Percentiles rank a stretch among this genome's conserved stretches.
These are phyloP conservation scores for Lactifluus rugatus DNA, from an alignment of 768 basidiomycete genomes.

Conservation along the genomic window DNA sequence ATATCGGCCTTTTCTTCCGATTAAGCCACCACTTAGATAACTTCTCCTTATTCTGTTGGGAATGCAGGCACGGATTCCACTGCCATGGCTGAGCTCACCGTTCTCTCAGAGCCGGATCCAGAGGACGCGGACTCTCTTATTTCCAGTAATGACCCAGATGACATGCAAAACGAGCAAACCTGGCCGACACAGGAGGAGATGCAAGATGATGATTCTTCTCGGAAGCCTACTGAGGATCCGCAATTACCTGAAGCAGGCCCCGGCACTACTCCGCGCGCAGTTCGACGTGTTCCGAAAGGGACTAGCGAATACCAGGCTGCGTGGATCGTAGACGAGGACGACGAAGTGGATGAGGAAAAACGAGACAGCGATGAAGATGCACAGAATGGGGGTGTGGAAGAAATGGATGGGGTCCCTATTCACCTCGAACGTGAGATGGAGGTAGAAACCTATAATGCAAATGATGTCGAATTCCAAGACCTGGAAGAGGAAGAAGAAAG, in stretches of 20 bases:
- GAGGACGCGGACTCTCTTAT: conserved; percentile 75
- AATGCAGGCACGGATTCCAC: conserved; percentile 29
- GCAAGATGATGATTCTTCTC: conserved; percentile 33
- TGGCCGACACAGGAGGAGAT: conserved; percentile 99
- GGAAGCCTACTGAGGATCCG: conserved; percentile 23
- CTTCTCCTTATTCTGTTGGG: conserved; percentile 48
- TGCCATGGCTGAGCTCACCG: conserved; percentile 59
- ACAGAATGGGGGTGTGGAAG: conserved; percentile 40
- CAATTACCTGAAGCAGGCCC: conserved; percentile 51
- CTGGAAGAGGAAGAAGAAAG: conserved; percentile 79
- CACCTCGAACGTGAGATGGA: conserved; percentile 48
- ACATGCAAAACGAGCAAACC: conserved; percentile 90
- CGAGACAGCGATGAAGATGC: conserved; percentile 26
- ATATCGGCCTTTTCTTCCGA: neutral
- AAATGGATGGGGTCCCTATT: conserved; percentile 46
- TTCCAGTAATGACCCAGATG: conserved; percentile 81
- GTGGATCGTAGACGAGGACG: conserved; percentile 84
- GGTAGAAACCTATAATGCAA: conserved; percentile 31
- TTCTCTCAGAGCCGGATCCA: conserved; percentile 55
- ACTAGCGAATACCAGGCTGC: conserved; percentile 96
- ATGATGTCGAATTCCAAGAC: conserved; percentile 57
- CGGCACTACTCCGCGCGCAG: conserved; percentile 69
- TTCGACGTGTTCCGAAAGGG: conserved; percentile 86
- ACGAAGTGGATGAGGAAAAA: conserved; percentile 31
- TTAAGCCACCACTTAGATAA: conserved; percentile 40